Conservation (phyloP, 164 flowering plant species). For the Magnolia officinalis region DNA sequence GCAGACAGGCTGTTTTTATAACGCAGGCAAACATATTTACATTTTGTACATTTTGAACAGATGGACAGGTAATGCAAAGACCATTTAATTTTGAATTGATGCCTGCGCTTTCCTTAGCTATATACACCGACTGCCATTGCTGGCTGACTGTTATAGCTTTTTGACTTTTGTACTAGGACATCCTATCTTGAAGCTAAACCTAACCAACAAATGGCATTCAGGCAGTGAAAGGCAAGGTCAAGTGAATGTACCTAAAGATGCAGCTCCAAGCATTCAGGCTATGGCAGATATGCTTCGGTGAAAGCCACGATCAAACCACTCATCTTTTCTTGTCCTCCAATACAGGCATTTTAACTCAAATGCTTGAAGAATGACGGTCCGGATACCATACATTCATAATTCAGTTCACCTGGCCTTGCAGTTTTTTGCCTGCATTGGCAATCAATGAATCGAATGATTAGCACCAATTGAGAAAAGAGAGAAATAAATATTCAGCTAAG, state of each 20-base stretch:
- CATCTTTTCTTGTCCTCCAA: slow-evolving; percentile 17
- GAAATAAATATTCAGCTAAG: neutral
- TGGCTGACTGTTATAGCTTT: neutral
- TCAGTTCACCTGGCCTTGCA: slow-evolving; percentile 68
- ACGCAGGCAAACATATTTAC: no score
- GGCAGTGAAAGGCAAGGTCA: neutral
- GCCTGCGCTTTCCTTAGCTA: neutral
- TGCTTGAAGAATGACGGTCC: slow-evolving; percentile 72
- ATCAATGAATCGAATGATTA: slow-evolving; percentile 13
- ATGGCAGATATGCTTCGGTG: neutral
- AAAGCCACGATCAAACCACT: neutral
- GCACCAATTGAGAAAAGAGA: slow-evolving; percentile 1
- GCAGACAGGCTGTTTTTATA: no score
- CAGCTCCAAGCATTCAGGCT: neutral
- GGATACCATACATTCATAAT: slow-evolving; percentile 45
- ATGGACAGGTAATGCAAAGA: neutral
- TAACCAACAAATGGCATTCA: neutral
- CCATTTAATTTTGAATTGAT: neutral
- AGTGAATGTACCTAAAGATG: neutral
- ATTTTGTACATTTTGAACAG: neutral
- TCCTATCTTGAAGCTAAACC: neutral
- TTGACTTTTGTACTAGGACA: neutral
- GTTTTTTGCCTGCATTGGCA: slow-evolving; percentile 49
- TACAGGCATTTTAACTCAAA: slow-evolving; percentile 22
- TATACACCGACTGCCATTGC: neutral